Base-by-base conservation (phyloP, 257 asterid species). In the Solanum chmielewskii region DNA sequence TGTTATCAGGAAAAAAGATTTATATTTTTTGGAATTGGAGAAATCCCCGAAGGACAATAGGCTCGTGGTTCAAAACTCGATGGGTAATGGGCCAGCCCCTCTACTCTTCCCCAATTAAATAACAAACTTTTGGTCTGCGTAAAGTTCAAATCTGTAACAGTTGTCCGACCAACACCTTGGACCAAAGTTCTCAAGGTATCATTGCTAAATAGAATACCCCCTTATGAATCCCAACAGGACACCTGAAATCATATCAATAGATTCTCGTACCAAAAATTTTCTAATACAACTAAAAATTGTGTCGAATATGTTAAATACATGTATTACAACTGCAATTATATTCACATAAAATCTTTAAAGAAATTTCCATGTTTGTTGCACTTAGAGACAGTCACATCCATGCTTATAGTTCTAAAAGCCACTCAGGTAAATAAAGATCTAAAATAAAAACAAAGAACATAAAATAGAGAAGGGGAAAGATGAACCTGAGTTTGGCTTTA, bases 401-500 rank as follows among this genome's bases (percentile, higher is more conserved):
- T 80, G 85, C 42, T 80, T 29, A 80, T 27, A 80, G 68, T 27
- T 47, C 62, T 25, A 77, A 77, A 25, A 14, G 60, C 84, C 42
- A 45, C 41, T 16, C 68, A 47, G 18, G 18, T 45, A 45, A 20
- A 80, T 35, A 80, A 18, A 47, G 16, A 52, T 27, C 29, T 37
- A 12, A 80, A 29, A 64, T 18, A 49, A 80, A 74, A 47, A 80
- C 16, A 80, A 80, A 27, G 41, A 47, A 49, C 85, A 29, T 42
- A 80, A 80, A 80, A 49, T 29, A 18, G 29, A 49, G 56, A 80
- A 29, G 85, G 27, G 68, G 20, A 68, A 14, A 88, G 15, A 84
- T 14, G 70, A 91, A 96, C 99, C 93, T 95, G 91, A 97, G 93
- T 88, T 96, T 97, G 90, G 96, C 90, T 92, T 92, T 94, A 90